Base-by-base conservation (phyloP, 148 eudicot species). In the Nepenthes gracilis region DNA sequence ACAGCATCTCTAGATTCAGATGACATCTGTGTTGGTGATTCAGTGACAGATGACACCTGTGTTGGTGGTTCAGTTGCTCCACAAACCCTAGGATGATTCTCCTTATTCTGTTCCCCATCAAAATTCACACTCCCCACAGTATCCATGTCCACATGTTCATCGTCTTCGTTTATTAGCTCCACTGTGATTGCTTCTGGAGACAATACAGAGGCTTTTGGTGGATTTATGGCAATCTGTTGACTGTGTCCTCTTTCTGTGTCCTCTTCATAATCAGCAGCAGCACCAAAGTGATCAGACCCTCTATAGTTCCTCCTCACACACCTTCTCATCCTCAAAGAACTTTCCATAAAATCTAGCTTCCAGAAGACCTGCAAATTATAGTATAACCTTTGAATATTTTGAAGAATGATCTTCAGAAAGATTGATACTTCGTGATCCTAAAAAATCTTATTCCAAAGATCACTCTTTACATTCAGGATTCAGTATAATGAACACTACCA, bases 331-430 rank as follows among this genome's bases (percentile, higher is more conserved):
- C 97, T 85, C 32, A 84, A 76, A 64, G 97, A 85, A 73, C 86
- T 92, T 73, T 92, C 97, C 82, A 83, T 80, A 63, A 67, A 63
- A 67, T 92, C 97, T 64, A 92, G 84, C 87, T 84, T 92, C 94
- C 97, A 92, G 75, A 88, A 92, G 33, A 88, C 75, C 97, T 92
- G 65, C 50, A 73, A 33, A 64, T 55, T 14, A 49, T 51, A 35
- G 36, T 47, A 12, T 52, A 54, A 14, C 51, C 36, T 33, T 62
- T 43, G 12, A 35, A 11, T 47, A 15, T 40, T 40, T 4, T 40
- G 45, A 40, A 40, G 45, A 40, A 40, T 40, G 8, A 3, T 8
- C 8, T 40, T 40, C 45, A 40, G 9, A 55, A 37, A 35, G 2
- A 43, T 33, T 43, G 48, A 60, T 53, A 23, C 23, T 23, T 23